Evolutionary conservation across 2,329 filamentous ascomycete genomes (phyloP).

Genomic region (Botryotinia calthae): DNA sequence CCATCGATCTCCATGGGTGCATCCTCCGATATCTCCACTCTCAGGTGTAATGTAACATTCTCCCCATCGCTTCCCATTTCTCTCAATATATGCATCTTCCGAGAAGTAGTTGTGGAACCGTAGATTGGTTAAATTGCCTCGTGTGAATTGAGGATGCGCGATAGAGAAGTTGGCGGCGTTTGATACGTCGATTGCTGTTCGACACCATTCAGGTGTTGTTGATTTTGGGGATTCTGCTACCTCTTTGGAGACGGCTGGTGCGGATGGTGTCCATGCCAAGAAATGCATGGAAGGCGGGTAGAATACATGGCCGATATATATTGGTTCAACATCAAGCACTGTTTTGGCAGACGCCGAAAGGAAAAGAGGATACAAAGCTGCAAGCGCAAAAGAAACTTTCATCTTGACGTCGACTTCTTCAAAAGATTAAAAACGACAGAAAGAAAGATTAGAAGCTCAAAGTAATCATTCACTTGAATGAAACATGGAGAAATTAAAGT

Average conservation of each 20-base stretch:
- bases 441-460: not conserved
- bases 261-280: slow-evolving; percentile 31
- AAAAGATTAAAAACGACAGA: not conserved
- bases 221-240: not conserved
- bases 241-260: not conserved
- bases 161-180: slow-evolving; percentile 27
- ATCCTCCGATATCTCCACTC: slow-evolving; percentile 28
- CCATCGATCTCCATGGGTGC: slow-evolving; percentile 28
- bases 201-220: slow-evolving; percentile 31
- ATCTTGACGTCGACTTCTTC: slow-evolving; percentile 19
- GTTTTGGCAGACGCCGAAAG: not conserved
- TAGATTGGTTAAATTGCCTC: slow-evolving; percentile 26
- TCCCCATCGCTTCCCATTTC: slow-evolving; percentile 31
- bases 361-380: not conserved
- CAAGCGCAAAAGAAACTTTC: slow-evolving; percentile 16
- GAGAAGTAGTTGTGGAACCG: slow-evolving; percentile 32
- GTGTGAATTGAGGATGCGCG: slow-evolving; percentile 14
- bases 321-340: slow-evolving; percentile 27
- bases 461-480: not conserved
- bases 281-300: slow-evolving; percentile 34
- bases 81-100: slow-evolving; percentile 28
- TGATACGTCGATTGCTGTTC: slow-evolving; percentile 25
- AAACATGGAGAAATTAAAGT: slow-evolving; percentile 9
- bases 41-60: slow-evolving; percentile 34
- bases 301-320: slow-evolving; percentile 36